Evolutionary conservation across 176 grass and related monocot species (phyloP), one percentile per base, ranked within the genome.

Genomic region (Avena atlantica): DNA sequence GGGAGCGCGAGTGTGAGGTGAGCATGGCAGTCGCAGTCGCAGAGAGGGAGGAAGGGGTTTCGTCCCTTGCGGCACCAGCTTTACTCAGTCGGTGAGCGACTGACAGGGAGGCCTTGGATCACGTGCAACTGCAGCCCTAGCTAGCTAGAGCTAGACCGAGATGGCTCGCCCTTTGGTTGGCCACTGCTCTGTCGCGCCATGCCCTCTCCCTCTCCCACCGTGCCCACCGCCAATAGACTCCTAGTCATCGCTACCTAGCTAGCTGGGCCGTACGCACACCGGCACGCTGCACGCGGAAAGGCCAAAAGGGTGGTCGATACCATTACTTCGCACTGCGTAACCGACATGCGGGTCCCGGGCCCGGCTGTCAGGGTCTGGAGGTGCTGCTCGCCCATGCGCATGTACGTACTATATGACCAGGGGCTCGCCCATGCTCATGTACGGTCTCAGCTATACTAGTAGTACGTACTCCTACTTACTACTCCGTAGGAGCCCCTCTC

Each of bases 31-130:
- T 48, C 17, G 14, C 16, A 48, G 45, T 48, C 17, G 31, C 31
- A 34, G 31, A 34, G 31, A 37, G 67, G 5, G 29, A 37, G 31
- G 29, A 19, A 68, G 27, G 12, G 29, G 16, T 70, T 70, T 19
- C 40, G 47, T 48, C 49, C 49, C 49, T 50, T 50, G 49, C 36
- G 16, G 67, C 34, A 42, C 29, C 34, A 70, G 67, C 67, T 71
- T 71, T 71, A 71, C n/a, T 71, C 37, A 44, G 37, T 42, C 68
- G 37, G 16, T 5, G 68, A 80, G 34, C 6, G 19, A 21, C 74
- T 25, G 74, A 69, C 24, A 78, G 56, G 48, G 40, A 25, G 64
- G 81, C 81, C 81, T 88, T 42, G 87, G 87, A 89, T 89, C 87
- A 89, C 81, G 87, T 89, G 87, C 24, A 86, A 50, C 85, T 10